These are phyloP conservation scores for Fusarium pseudoanthophilum DNA, from an alignment of 2,329 filamentous ascomycete species.

Conservation along the genomic window DNA sequence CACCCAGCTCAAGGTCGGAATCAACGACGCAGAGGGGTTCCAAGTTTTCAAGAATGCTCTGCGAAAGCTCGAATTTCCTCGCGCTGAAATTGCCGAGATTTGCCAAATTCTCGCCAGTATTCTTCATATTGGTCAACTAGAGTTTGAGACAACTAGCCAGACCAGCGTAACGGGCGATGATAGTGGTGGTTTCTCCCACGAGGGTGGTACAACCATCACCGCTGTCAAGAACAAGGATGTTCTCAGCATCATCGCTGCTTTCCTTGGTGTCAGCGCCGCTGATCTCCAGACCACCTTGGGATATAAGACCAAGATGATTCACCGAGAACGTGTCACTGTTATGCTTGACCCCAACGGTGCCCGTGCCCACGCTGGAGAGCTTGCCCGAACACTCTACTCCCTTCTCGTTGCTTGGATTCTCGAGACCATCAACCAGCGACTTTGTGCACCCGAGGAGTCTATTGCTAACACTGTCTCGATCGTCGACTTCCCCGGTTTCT, in stretches of 20 bases:
- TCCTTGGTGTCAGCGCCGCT: conserved; percentile 83
- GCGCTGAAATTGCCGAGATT: conserved; percentile 94
- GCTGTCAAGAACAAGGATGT: conserved; percentile 94
- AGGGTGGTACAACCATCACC: conserved; percentile 87
- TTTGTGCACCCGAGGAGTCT: conserved; percentile 87
- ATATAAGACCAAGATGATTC: conserved; percentile 96
- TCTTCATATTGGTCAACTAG: conserved; percentile 96
- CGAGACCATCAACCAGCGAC: conserved; percentile 88
- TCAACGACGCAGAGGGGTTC: conserved; percentile 96
- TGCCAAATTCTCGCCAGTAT: conserved; percentile 95
- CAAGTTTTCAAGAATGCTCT: conserved; percentile 97
- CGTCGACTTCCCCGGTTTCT: conserved; percentile 95
- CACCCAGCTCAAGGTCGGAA: conserved; percentile 94
- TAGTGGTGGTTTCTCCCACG: conserved; percentile 95
- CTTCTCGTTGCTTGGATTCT: conserved; percentile 94
- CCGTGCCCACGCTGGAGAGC: conserved; percentile 90
- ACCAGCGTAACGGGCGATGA: conserved; percentile 87
- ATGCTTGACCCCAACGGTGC: conserved; percentile 96
- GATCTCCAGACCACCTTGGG: conserved; percentile 90
- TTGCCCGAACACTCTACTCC: conserved; percentile 92
- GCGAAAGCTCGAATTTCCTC: conserved; percentile 91
- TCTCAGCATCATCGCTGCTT: conserved; percentile 87
- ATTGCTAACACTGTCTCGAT: conserved; percentile 95
- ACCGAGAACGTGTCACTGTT: conserved; percentile 96
- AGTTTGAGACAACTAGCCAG: conserved; percentile 84